Evolutionary conservation across 2,329 filamentous ascomycete genomes (phyloP), one percentile per base, ranked within the genome.

Genomic region (Aspergillus quadrilineatus): DNA sequence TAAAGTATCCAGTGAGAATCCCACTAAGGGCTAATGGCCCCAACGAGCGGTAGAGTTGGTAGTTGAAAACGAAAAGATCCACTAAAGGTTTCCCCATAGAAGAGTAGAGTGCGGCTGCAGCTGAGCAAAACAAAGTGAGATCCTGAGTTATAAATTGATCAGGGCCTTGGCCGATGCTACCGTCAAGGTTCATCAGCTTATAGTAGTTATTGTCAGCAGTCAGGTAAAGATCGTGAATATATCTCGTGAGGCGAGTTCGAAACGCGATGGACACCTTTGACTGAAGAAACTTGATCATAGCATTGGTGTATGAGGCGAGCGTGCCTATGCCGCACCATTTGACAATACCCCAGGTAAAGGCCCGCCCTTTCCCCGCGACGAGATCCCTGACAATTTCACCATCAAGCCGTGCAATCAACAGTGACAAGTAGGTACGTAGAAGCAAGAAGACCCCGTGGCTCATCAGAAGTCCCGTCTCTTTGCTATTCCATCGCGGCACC

Each of bases 131-230:
- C 1, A 96, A 81, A 0, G 94, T 97, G 32, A 99, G 80, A 72
- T 99, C 94, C 71, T 97, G 93, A 0, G 94, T 97, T 69, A 99
- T 97, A 74, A 92, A 97, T 68, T 99, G 94, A 68, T 99, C 94
- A 8, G 92, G 91, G 12, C 90, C 89, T 69, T 95, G 90, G 0
- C 92, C 93, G 39, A 97, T 86, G 0, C 93, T 93, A 9, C 94
- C 94, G 65, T 99, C 94, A 43, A 97, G 76, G 67, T 97, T 97
- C 26, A 89, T 85, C 55, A 99, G 79, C 73, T 96, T 97, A 76
- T 97, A 99, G 74, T 96, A 99, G 69, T 95, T 96, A 62, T 96
- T 84, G 65, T 94, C 92, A 55, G 95, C 89, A 71, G 96, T 96
- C 14, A 99, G 83, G 68, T 99, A 99, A 7, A 99, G 79, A 68